Conservation (phyloP, 768 basidiomycete species). For the Psilocybe tampanensis region DNA sequence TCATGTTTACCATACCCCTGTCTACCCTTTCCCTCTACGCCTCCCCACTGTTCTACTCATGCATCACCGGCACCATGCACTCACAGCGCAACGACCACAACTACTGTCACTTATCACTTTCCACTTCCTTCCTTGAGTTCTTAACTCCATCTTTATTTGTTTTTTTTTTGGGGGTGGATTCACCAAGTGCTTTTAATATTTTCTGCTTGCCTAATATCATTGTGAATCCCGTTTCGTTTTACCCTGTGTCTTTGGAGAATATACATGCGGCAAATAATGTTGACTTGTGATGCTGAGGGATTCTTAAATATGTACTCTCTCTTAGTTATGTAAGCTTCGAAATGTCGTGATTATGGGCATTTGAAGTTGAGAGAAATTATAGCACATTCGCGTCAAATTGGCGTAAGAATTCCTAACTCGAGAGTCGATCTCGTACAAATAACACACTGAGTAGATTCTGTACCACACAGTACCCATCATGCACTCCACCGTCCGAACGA, state of each 20-base stretch:
- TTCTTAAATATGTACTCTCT: too few relatives aligned
- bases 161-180: constrained; percentile 1
- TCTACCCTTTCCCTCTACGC: constrained; percentile 21
- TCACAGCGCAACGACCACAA: constrained; percentile 31
- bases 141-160: constrained; percentile 6
- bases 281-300: too few relatives aligned
- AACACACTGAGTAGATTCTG: not conserved
- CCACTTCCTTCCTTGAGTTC: not conserved
- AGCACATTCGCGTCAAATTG: not conserved
- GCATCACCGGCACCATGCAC: constrained; percentile 43
- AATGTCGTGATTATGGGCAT: constrained; percentile 40
- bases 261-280: too few relatives aligned
- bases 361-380: too few relatives aligned
- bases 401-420: too few relatives aligned
- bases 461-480: constrained; percentile 28
- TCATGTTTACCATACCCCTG: constrained; percentile 35
- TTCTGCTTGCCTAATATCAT: not conserved
- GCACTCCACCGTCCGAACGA: constrained; percentile 34
- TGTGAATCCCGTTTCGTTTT: not conserved
- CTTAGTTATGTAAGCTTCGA: constrained; percentile 29
- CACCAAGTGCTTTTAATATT: constrained; percentile 3
- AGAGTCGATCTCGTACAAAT: too few relatives aligned
- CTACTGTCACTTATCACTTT: constrained; percentile 22
- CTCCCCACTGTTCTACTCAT: constrained; percentile 16
- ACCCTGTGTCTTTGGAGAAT: too few relatives aligned